Conservation (phyloP, 192 early-diverging fungal genomes). For the Backusella parvicylindrica region DNA sequence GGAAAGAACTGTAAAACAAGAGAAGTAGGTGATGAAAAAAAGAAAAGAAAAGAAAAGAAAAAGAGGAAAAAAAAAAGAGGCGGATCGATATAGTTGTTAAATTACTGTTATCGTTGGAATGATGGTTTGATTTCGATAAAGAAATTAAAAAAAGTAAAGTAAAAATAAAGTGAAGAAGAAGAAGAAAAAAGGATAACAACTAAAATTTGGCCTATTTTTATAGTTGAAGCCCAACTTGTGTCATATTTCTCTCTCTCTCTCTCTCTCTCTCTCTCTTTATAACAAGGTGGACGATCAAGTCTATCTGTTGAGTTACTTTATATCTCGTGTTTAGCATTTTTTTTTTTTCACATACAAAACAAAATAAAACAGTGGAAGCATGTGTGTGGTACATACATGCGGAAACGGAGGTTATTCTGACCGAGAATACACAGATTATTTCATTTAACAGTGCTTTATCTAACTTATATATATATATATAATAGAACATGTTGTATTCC, state of each 20-base stretch:
- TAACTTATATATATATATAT: neutral
- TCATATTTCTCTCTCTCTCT: neutral
- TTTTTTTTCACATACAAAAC: slow-evolving; percentile 1
- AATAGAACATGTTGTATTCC: neutral
- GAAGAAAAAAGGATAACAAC: neutral
- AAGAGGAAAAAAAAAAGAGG: neutral
- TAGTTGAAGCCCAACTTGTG: neutral
- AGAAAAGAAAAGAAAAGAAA: neutral
- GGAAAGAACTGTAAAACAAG: slow-evolving; percentile 13
- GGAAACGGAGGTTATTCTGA: neutral
- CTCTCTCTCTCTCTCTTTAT: neutral
- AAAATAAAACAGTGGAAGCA: neutral
- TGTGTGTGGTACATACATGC: slow-evolving; percentile 4
- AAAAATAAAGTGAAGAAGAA: neutral
- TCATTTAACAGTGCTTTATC: neutral
- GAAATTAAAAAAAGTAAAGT: neutral
- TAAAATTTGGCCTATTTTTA: neutral
- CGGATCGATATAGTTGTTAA: neutral
- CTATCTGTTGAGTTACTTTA: neutral
- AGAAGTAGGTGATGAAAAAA: neutral
- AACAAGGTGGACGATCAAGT: neutral
- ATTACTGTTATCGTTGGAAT: neutral
- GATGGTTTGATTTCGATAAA: neutral
- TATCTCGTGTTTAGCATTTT: neutral
- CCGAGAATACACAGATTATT: neutral